These are phyloP conservation scores for Phyllosticta citrichinensis DNA, from an alignment of 2,329 filamentous ascomycete species.

Conservation along the genomic window DNA sequence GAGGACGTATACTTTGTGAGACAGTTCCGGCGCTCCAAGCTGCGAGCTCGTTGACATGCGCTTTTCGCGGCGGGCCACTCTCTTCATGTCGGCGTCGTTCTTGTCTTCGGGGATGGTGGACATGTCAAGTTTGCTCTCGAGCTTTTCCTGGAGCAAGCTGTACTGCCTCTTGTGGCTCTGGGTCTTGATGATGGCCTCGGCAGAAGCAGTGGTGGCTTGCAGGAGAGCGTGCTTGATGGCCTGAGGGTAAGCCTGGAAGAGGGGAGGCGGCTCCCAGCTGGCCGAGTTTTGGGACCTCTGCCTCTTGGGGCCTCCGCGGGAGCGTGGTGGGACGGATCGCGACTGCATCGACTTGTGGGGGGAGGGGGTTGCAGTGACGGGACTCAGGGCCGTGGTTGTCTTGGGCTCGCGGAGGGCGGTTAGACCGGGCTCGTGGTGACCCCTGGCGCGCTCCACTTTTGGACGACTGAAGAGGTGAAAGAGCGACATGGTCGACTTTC, in stretches of 20 bases:
- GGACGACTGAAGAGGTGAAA: constrained; percentile 41
- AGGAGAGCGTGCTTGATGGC: constrained; percentile 66
- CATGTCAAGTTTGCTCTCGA: constrained; percentile 20
- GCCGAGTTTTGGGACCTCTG: constrained; percentile 19
- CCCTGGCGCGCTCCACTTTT: constrained; percentile 38
- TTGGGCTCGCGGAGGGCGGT: constrained; percentile 19
- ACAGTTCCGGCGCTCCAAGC: constrained; percentile 50
- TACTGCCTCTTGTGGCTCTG: constrained; percentile 43
- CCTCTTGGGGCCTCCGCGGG: constrained; percentile 1
- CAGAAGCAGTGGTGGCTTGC: constrained; percentile 54
- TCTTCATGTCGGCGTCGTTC: constrained; percentile 20
- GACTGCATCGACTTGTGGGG: neutral
- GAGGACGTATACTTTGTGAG: constrained; percentile 62
- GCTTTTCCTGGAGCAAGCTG: constrained; percentile 28
- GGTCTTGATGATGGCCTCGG: constrained; percentile 58
- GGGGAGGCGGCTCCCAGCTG: constrained; percentile 48
- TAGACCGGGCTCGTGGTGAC: constrained; percentile 35
- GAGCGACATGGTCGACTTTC: constrained; percentile 37
- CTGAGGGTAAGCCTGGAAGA: constrained; percentile 83
- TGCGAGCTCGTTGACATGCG: constrained; percentile 25
- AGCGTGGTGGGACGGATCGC: neutral
- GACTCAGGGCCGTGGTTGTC: constrained; percentile 6
- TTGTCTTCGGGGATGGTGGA: constrained; percentile 20
- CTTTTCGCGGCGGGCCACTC: constrained; percentile 32
- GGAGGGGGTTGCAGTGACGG: constrained; percentile 5